phyloP scores from a whole-genome alignment of 352 stramenopile species.

The Globisporangium cederbergense region DNA sequence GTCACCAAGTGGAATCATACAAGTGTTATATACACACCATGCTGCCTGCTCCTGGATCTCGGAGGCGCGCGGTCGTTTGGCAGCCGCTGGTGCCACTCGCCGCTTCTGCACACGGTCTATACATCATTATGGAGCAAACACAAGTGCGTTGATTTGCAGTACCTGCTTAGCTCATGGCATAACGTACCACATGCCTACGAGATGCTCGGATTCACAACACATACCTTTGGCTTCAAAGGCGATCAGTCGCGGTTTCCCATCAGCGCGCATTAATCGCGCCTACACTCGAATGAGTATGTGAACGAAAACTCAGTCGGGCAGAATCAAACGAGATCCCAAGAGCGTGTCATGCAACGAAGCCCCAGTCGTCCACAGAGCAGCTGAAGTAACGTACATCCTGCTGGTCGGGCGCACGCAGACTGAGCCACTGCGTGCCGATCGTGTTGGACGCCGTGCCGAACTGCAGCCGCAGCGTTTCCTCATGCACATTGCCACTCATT shows the following conservation, averaged over 20 bases:
- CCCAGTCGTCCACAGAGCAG: not conserved
- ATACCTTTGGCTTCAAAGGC: conserved; percentile 76
- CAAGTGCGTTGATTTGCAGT: too few species aligned
- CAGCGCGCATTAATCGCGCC: conserved; percentile 23
- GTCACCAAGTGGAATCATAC: too few species aligned
- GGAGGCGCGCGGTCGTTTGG: conserved; percentile 19
- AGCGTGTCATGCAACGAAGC: not conserved
- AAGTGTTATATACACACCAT: conserved; percentile 27
- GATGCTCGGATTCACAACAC: not conserved
- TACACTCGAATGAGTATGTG: not conserved
- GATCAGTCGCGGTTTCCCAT: conserved; percentile 46
- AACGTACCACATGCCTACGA: not conserved
- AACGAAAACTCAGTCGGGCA: not conserved
- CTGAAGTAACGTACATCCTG: conserved; percentile 25
- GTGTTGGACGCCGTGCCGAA: conserved; percentile 69
- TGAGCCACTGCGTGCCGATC: conserved; percentile 59
- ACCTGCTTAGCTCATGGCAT: not conserved
- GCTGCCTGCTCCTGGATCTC: conserved; percentile 29
- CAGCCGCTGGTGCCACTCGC: conserved; percentile 18
- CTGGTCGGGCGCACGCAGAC: conserved; percentile 38
- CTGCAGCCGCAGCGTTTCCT: conserved; percentile 66
- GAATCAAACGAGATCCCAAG: not conserved
- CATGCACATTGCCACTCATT: conserved; percentile 19
- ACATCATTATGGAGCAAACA: not conserved
- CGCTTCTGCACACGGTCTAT: conserved; percentile 40